Conservation (phyloP, 2,329 filamentous ascomycete species). For the Botryotinia calthae region DNA sequence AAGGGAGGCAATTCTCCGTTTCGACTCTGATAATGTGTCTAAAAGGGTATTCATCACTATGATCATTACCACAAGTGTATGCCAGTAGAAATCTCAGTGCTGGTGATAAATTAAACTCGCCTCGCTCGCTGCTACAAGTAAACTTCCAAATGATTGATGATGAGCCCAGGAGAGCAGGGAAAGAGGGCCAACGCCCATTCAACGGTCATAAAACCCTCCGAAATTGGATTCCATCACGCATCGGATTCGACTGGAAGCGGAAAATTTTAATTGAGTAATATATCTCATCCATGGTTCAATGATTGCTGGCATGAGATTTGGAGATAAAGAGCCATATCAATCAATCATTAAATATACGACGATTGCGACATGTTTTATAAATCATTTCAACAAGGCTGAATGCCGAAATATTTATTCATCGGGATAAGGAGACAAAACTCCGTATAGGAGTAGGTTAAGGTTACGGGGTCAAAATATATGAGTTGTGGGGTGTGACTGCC, state of each 20-base stretch:
- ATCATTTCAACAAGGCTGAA: constrained; percentile 7
- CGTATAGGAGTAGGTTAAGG: neutral
- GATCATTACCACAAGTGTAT: neutral
- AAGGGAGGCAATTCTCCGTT: neutral
- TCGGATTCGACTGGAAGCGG: neutral
- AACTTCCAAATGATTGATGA: neutral
- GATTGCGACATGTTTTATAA: neutral
- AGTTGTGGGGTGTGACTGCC: neutral
- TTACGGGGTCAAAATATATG: neutral
- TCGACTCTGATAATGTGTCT: neutral
- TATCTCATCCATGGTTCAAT: neutral
- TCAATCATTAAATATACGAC: neutral
- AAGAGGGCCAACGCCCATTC: neutral
- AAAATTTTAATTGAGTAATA: neutral
- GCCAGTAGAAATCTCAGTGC: neutral
- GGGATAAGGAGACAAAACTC: neutral
- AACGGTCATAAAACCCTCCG: neutral
- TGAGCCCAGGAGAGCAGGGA: neutral
- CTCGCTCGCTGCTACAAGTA: neutral
- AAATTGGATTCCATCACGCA: neutral
- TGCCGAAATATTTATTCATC: neutral
- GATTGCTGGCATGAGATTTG: neutral
- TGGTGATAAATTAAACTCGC: neutral
- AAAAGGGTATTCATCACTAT: neutral
- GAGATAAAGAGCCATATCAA: neutral